Conservation (phyloP, 331 rosid genomes). For the Pyracantha coccinea region DNA sequence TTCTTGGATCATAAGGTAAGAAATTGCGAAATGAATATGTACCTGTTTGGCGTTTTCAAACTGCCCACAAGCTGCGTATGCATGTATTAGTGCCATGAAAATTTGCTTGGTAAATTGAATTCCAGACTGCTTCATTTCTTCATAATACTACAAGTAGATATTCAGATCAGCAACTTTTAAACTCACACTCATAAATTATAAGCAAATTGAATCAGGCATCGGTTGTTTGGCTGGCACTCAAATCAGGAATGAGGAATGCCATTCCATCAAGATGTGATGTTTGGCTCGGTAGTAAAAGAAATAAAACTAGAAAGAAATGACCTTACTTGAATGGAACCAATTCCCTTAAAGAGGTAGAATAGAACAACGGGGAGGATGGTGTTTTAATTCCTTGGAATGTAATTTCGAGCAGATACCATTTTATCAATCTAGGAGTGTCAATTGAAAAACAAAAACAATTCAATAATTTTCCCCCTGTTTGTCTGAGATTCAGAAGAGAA, state of each 20-base stretch:
- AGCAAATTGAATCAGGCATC: not conserved
- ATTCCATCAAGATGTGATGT: not conserved
- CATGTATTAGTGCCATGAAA: slow-evolving; percentile 67
- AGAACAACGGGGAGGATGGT: not conserved
- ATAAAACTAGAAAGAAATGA: not conserved
- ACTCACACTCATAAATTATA: slow-evolving; percentile 3
- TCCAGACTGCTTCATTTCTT: slow-evolving; percentile 43
- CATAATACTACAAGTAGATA: slow-evolving; percentile 48
- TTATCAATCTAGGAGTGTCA: not conserved
- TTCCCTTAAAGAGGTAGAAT: not conserved
- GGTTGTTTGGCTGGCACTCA: not conserved
- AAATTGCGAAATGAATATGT: slow-evolving; percentile 1
- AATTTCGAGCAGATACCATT: not conserved
- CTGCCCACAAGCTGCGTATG: slow-evolving; percentile 68
- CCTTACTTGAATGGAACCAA: not conserved
- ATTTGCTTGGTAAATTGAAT: slow-evolving; percentile 34
- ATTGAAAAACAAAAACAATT: not conserved
- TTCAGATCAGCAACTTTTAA: slow-evolving; percentile 23
- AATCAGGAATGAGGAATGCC: not conserved
- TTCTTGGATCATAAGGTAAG: not conserved
- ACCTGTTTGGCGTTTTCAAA: slow-evolving; percentile 91
- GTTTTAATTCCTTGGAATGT: not conserved
- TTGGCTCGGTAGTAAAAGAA: not conserved
- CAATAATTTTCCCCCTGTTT: not conserved
- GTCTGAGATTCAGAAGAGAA: not conserved